These are phyloP conservation scores for Torulaspora maleeae DNA, from an alignment of 805 yeast genomes.

Conservation along the genomic window DNA sequence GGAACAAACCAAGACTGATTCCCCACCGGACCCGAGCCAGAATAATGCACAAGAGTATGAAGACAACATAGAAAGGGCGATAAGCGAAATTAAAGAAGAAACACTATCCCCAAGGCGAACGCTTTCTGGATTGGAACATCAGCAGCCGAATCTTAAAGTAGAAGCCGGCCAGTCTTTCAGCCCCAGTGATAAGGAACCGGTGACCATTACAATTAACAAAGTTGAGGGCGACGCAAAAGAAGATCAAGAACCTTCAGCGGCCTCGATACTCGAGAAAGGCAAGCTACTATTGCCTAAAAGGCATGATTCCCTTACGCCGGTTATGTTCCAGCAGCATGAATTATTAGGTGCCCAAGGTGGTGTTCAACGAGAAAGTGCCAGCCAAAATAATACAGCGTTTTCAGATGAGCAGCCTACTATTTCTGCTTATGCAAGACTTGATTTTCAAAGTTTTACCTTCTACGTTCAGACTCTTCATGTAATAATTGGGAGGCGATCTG, in stretches of 20 bases:
- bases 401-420: slow-evolving; percentile 39
- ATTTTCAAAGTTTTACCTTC: slow-evolving; percentile 88
- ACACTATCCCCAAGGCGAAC: slow-evolving; percentile 7
- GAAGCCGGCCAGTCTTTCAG: not conserved
- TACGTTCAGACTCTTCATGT: slow-evolving; percentile 96
- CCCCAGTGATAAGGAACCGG: not conserved
- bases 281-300: slow-evolving; percentile 17
- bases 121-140: slow-evolving; percentile 4
- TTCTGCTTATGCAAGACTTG: slow-evolving; percentile 63
- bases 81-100: slow-evolving; percentile 4
- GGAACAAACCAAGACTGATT: not conserved
- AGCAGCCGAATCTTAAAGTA: not conserved
- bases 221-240: not conserved
- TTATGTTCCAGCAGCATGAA: slow-evolving; percentile 27
- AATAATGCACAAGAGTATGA: not conserved
- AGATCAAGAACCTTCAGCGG: slow-evolving; percentile 25
- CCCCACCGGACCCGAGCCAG: not conserved
- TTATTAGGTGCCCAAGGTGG: slow-evolving; percentile 3
- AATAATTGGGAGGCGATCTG: slow-evolving; percentile 83
- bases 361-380: slow-evolving; percentile 1
- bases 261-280: slow-evolving; percentile 24
- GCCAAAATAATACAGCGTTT: slow-evolving; percentile 4
- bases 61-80: not conserved
- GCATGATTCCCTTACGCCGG: slow-evolving; percentile 30
- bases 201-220: not conserved